Conservation (phyloP, 2,329 filamentous ascomycete species). For the Aspergillus eucalypticola region DNA sequence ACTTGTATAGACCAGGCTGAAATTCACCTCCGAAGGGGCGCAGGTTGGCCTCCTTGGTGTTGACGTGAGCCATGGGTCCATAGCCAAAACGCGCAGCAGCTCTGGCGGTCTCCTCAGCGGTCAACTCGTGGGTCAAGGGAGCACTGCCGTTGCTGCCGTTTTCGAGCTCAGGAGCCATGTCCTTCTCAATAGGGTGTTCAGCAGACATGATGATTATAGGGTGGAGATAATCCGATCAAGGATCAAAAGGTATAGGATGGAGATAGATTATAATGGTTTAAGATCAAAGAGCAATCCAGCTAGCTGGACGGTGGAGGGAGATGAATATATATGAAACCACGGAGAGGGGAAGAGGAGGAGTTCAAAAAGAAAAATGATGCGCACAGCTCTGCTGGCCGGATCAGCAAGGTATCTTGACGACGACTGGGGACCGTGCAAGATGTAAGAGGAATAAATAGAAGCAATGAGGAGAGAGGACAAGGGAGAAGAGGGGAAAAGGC, state of each 20-base stretch:
- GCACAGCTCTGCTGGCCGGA: slow-evolving; percentile 34
- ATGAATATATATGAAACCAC: slow-evolving; percentile 24
- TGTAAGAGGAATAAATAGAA: slow-evolving; percentile 12
- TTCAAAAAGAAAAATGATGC: slow-evolving; percentile 15
- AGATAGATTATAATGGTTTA: slow-evolving; percentile 1
- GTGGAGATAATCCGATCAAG: background rate
- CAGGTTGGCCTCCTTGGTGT: slow-evolving; percentile 49
- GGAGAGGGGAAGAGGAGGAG: slow-evolving; percentile 20
- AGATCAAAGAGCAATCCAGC: slow-evolving; percentile 23
- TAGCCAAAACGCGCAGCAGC: slow-evolving; percentile 52
- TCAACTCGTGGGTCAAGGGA: slow-evolving; percentile 37
- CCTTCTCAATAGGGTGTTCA: slow-evolving; percentile 35
- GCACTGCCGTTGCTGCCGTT: slow-evolving; percentile 13
- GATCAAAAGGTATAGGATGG: background rate
- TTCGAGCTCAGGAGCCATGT: slow-evolving; percentile 22
- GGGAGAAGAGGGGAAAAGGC: slow-evolving; percentile 17
- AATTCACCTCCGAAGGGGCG: slow-evolving; percentile 71
- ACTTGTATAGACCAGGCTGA: slow-evolving; percentile 68
- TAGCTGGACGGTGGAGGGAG: slow-evolving; percentile 25
- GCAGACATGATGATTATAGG: slow-evolving; percentile 29
- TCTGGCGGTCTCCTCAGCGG: slow-evolving; percentile 45
- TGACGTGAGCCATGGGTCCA: slow-evolving; percentile 53
- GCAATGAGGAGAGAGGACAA: slow-evolving; percentile 4
- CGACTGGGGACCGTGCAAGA: slow-evolving; percentile 15
- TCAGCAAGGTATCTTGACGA: slow-evolving; percentile 15